Conservation (phyloP, 2,329 filamentous ascomycete genomes). For the Alternaria brassicicola region DNA sequence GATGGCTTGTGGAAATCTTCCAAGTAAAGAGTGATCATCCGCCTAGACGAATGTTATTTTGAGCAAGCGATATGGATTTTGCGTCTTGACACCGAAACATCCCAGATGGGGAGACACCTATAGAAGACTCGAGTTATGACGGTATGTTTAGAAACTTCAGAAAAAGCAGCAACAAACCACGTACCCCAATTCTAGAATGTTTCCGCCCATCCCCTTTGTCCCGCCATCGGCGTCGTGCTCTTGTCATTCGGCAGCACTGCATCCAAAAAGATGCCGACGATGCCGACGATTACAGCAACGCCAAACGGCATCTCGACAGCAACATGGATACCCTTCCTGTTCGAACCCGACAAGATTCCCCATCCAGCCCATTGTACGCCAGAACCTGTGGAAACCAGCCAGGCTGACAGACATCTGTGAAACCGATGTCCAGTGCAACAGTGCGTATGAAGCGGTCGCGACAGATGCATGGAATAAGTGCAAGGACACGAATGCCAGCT, state of each 20-base stretch:
- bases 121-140: neutral
- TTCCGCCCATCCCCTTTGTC: constrained; percentile 17
- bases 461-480: constrained; percentile 34
- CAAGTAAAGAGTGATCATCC: neutral
- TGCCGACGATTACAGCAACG: constrained; percentile 45
- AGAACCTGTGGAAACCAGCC: constrained; percentile 50
- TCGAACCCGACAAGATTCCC: constrained; percentile 49
- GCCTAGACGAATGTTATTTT: neutral
- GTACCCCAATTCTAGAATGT: constrained; percentile 14
- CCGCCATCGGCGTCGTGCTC: neutral
- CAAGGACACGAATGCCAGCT: constrained; percentile 36
- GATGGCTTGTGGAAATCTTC: neutral
- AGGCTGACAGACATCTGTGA: constrained; percentile 50
- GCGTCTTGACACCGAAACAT: neutral
- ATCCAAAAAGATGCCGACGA: constrained; percentile 51
- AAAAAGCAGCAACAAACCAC: neutral
- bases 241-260: constrained; percentile 48
- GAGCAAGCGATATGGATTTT: neutral
- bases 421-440: constrained; percentile 33
- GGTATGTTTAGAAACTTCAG: neutral
- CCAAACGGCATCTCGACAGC: constrained; percentile 53
- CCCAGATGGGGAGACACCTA: neutral
- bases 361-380: constrained; percentile 47
- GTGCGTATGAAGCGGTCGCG: constrained; percentile 38
- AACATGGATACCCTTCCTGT: constrained; percentile 51